Percentiles rank a stretch among this genome's conserved stretches.
Conservation (phyloP, 1,284 basidiomycete species). For the Kalmanozyma brasiliensis region DNA sequence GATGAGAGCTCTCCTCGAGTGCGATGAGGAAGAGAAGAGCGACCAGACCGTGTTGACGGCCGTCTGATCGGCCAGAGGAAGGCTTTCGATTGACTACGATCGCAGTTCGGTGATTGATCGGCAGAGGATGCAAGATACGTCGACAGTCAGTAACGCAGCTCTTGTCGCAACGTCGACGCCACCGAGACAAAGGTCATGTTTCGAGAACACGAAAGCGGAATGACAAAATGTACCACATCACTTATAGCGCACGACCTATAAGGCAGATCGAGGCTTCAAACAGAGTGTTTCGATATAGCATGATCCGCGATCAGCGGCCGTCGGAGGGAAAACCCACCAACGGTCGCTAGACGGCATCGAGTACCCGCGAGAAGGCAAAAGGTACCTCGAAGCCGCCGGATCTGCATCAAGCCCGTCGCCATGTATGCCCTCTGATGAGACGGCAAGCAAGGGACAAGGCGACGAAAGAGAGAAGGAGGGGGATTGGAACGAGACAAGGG, state of each 20-base stretch:
- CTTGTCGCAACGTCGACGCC: too few species aligned
- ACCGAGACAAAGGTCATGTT: constrained; percentile 1
- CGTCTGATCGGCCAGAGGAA: constrained; percentile 88
- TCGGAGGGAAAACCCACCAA: constrained; percentile 8
- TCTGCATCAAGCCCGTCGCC: constrained; percentile 29
- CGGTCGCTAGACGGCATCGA: constrained; percentile 28
- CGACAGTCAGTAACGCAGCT: constrained; percentile 13
- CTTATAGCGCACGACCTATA: constrained; percentile 61
- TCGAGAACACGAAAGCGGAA: neutral
- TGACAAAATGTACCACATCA: constrained; percentile 47
- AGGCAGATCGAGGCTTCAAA: constrained; percentile 63
- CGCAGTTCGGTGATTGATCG: constrained; percentile 4
- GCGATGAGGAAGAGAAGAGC: constrained; percentile 92
- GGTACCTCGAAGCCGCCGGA: constrained; percentile 28
- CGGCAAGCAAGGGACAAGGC: neutral
- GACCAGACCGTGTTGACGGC: constrained; percentile 95
- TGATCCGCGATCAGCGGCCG: constrained; percentile 25
- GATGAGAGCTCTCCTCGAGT: constrained; percentile 88
- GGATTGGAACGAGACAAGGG: constrained; percentile 1
- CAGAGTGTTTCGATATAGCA: constrained; percentile 54
- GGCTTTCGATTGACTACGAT: constrained; percentile 84
- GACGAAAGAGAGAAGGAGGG: constrained; percentile 6
- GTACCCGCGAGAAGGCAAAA: constrained; percentile 21
- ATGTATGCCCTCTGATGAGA: neutral
- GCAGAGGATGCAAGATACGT: neutral